Base-by-base conservation (phyloP, 1,139 yeast species). In the Yamadazyma sp. region DNA sequence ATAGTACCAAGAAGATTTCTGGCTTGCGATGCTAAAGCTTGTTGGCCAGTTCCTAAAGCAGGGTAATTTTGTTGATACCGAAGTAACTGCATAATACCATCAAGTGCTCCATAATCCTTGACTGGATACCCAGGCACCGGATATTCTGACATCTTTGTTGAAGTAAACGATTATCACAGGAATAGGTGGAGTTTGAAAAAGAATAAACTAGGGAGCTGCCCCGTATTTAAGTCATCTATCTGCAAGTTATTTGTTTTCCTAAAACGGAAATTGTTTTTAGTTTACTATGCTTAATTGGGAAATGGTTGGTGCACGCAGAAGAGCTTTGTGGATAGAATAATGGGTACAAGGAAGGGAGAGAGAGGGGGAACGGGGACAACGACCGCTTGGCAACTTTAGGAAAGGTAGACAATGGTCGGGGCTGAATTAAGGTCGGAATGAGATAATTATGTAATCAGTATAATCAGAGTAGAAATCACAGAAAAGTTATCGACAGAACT, bases 51-150 rank as follows among this genome's bases (percentile, higher is more conserved):
- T 6, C 53, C 53, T 13, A 47, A 34, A 18, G 52, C 52, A 4
- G 53, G 52, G 38, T 48, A 48, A 50, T 53, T 39, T 20, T 46
- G 47, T 29, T 54, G 56, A 24, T 61, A 54, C 31, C 52, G 44
- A 38, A 68, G 53, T 11, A 68, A 49, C 35, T 52, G 50, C 55
- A 64, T 51, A n/a, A 70, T 36, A 10, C 73, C 74, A 43, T 58
- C 52, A 13, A 53, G 41, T 21, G 66, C 64, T 3, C 56, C 48
- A 38, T 49, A 48, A 20, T 39, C 35, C 15, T 23, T 13, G 9
- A 13, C 33, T 12, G 44, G 44, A 27, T 41, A 41, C 11, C 44
- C 44, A 17, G 44, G 44, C 4, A 41, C 29, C 4, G 44, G 44
- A 24, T 40, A 37, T 15, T 16, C 33, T 7, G 37, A 20, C 39